phyloP scores from a whole-genome alignment of 495 filamentous ascomycete genomes.

The Articulospora tetracladia region DNA sequence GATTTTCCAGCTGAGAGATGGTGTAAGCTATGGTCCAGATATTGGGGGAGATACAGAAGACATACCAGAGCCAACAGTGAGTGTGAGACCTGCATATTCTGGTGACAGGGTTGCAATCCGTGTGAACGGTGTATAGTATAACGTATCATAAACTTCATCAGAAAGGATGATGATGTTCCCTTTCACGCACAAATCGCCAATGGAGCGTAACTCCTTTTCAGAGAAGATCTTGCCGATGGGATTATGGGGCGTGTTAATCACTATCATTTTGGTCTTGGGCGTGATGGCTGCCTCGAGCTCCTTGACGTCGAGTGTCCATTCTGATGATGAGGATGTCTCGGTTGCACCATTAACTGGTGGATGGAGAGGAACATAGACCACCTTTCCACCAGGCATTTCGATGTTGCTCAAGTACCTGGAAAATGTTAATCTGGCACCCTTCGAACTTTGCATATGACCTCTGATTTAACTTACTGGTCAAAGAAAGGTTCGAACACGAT shows the following conservation, averaged over 20 bases:
- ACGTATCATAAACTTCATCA: constrained; percentile 93
- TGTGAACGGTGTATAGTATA: constrained; percentile 93
- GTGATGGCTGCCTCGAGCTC: constrained; percentile 79
- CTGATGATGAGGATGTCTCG: constrained; percentile 74
- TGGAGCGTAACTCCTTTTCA: constrained; percentile 69
- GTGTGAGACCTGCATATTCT: constrained; percentile 80
- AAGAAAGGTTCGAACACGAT: constrained; percentile 99
- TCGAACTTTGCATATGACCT: too few relatives aligned
- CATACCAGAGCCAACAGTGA: constrained; percentile 95
- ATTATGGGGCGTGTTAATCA: constrained; percentile 84
- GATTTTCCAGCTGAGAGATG: constrained; percentile 95
- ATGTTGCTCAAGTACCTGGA: too few relatives aligned
- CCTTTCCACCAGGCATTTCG: constrained; percentile 91
- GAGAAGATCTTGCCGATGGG: constrained; percentile 95
- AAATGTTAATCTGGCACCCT: too few relatives aligned
- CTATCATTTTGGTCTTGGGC: constrained; percentile 88
- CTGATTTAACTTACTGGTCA: constrained; percentile 97
- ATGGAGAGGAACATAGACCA: constrained; percentile 89
- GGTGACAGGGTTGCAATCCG: constrained; percentile 84
- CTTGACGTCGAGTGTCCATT: constrained; percentile 84
- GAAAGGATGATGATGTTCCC: constrained; percentile 93
- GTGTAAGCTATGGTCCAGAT: too few relatives aligned
- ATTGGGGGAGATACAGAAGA: too few relatives aligned
- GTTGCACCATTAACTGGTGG: constrained; percentile 80
- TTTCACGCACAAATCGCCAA: constrained; percentile 86